A percentile compares a stretch with the other conserved stretches of the same genome.
Conservation (phyloP, 495 filamentous ascomycete species). For the Aspergillus asperescens region DNA sequence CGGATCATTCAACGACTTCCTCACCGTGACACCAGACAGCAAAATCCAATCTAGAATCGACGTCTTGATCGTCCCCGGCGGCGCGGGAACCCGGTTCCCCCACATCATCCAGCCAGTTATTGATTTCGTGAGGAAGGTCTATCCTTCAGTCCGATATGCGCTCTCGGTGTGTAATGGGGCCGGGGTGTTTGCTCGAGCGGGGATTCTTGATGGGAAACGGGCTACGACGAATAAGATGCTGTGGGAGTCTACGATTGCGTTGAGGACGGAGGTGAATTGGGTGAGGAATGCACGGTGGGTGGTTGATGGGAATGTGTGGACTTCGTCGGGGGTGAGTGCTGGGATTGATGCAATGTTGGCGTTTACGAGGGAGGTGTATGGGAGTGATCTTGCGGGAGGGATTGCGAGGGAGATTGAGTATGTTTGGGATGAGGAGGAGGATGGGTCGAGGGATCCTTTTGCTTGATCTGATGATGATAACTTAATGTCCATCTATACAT, state of each 20-base stretch:
- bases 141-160: constrained; percentile 47
- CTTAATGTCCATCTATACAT: too few relatives aligned
- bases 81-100: constrained; percentile 44
- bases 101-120: constrained; percentile 26
- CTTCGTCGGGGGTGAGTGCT: constrained; percentile 54
- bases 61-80: constrained; percentile 63
- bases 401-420: constrained; percentile 5
- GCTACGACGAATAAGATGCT: constrained; percentile 50
- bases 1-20: constrained; percentile 12
- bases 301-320: constrained; percentile 63
- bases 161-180: constrained; percentile 60
- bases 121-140: constrained; percentile 40
- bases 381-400: background rate
- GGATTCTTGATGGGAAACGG: constrained; percentile 51
- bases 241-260: constrained; percentile 24
- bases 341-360: constrained; percentile 56
- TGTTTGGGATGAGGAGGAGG: constrained; percentile 3
- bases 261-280: constrained; percentile 51
- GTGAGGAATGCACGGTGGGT: constrained; percentile 60
- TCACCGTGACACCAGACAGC: constrained; percentile 57
- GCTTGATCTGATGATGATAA: too few relatives aligned
- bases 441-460: too few relatives aligned
- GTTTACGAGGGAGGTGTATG: constrained; percentile 10
- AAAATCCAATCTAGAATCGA: constrained; percentile 53
- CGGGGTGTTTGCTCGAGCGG: constrained; percentile 46